phyloP scores from a whole-genome alignment of 768 basidiomycete species.

The Phaeotremella fagi region DNA sequence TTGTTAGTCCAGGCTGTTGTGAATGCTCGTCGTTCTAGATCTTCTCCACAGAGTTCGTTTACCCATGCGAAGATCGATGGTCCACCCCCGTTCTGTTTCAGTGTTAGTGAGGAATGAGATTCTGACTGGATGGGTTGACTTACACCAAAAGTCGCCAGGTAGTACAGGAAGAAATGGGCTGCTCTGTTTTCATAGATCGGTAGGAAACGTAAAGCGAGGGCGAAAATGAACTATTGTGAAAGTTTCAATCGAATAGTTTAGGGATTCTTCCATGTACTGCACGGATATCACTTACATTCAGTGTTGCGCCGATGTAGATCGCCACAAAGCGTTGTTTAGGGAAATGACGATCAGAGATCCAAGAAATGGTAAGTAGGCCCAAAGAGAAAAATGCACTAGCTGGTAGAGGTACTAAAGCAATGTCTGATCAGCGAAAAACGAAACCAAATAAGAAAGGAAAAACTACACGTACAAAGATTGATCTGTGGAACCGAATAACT shows the following conservation, averaged over 20 bases:
- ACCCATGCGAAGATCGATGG: constrained; percentile 35
- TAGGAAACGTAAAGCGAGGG: neutral
- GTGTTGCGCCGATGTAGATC: constrained; percentile 10
- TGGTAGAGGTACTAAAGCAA: constrained; percentile 16
- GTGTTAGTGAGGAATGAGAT: neutral
- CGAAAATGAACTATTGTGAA: neutral
- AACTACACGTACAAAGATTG: constrained; percentile 15
- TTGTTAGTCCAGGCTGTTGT: constrained; percentile 34
- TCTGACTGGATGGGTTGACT: too few species aligned
- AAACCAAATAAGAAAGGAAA: too few species aligned
- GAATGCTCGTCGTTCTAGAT: constrained; percentile 32
- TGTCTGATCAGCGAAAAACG: too few species aligned
- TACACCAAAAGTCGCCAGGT: neutral
- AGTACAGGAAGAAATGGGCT: neutral
- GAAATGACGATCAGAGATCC: constrained; percentile 32
- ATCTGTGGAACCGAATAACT: constrained; percentile 13
- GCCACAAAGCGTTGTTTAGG: constrained; percentile 26
- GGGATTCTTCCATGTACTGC: neutral
- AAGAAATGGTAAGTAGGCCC: constrained; percentile 15
- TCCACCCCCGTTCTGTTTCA: constrained; percentile 16
- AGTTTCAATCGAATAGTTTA: neutral
- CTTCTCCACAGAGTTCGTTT: constrained; percentile 27
- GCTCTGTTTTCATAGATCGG: neutral
- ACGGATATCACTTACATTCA: constrained; percentile 15
- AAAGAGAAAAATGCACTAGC: constrained; percentile 23